Base-by-base conservation (phyloP, 2,329 filamentous ascomycete species). In the Cytospora leucostoma region DNA sequence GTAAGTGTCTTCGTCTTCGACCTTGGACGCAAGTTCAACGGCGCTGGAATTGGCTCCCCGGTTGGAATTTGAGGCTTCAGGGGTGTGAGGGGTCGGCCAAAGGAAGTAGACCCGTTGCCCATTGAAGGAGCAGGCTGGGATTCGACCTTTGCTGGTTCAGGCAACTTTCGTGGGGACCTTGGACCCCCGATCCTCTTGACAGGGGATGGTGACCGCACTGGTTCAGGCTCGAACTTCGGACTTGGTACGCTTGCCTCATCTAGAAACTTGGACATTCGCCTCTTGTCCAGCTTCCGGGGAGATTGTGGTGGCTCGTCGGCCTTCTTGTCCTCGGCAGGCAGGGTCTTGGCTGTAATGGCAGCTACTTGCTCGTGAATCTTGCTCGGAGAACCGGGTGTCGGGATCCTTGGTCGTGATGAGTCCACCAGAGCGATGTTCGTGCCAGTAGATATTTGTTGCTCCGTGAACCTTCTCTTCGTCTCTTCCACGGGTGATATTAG, bases 251-350 rank as follows among this genome's bases (percentile, higher is more conserved):
- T 69, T 27, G 75, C 69, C 50, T 82, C 80, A 62, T 83, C 82
- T 15, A 86, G 67, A 67, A 88, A 88, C 61, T 74, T 79, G 2
- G 85, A 88, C 74, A 87, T 81, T 60, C 84, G 78, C 72, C 84
- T 88, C 71, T 82, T 73, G 68, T 87, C 80, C 21, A 88, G 74
- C 68, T 88, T 86, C 63, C 78, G 80, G 1, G 87, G 85, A 17
- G 85, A 86, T 21, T 57, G 71, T 4, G 83, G 77, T 64, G 80
- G 78, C 34, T 75, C 75, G 21, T 72, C 71, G 33, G 75, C 74
- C 57, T 66, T 66, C 47, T 57, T 60, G 52, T 74, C 68, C 54
- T 71, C 67, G 17, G 65, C 67, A n/a, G 70, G 70, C 35, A 70
- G 68, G 33, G 50, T 63, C 61, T 67, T 62, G 0, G 71, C 70